phyloP scores from a whole-genome alignment of 805 yeast genomes.

The Hyphopichia homilentoma region DNA sequence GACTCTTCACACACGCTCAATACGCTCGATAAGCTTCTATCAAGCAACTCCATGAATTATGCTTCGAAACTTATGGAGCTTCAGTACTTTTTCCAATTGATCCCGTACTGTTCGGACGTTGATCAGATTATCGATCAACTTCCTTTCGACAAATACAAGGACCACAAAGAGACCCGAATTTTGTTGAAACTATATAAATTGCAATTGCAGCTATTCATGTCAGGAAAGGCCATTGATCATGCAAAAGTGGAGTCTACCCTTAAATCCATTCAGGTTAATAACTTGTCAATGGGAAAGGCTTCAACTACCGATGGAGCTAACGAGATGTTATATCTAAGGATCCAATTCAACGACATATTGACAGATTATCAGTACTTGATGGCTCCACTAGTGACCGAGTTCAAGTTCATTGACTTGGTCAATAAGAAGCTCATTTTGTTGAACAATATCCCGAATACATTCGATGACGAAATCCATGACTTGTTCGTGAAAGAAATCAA shows the following conservation, averaged over 20 bases:
- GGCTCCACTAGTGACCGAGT: constrained; percentile 3
- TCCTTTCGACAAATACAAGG: constrained; percentile 1
- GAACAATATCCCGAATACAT: constrained; percentile 5
- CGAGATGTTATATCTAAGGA: constrained; percentile 6
- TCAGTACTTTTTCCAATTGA: background rate
- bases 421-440: constrained; percentile 18
- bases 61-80: too few species aligned
- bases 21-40: too few species aligned
- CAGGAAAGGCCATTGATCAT: background rate
- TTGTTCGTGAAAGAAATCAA: constrained; percentile 6
- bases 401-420: constrained; percentile 20
- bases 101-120: constrained; percentile 1
- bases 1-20: too few species aligned
- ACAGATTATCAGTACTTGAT: constrained; percentile 29
- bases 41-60: too few species aligned
- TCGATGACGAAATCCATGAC: constrained; percentile 17
- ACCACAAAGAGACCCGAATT: background rate
- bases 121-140: constrained; percentile 1
- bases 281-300: background rate
- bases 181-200: constrained; percentile 1
- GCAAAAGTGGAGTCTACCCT: background rate
- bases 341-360: constrained; percentile 29
- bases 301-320: background rate
- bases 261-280: constrained; percentile 1
- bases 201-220: background rate